A percentile compares a stretch with the other conserved stretches of the same genome.
Conservation (phyloP, 2,329 filamentous ascomycete genomes). For the Diaporthe sp. region DNA sequence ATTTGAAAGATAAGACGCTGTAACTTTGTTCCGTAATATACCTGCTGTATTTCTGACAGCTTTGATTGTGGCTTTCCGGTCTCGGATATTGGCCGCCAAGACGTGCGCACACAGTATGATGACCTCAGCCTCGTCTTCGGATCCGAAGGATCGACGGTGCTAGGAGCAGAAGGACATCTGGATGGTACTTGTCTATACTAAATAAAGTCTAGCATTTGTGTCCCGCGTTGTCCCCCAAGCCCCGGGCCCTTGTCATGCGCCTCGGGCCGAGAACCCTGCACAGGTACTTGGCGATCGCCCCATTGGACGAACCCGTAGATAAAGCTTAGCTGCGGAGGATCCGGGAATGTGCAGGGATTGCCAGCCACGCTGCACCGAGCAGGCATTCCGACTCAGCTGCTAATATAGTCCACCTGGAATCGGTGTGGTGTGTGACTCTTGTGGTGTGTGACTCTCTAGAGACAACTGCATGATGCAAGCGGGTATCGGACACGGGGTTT, state of each 20-base stretch:
- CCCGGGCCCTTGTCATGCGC: too few relatives aligned
- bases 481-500: background rate
- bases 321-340: background rate
- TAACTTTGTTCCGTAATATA: too few relatives aligned
- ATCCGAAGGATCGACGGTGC: background rate
- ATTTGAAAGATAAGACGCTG: too few relatives aligned
- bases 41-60: too few relatives aligned
- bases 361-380: too few relatives aligned
- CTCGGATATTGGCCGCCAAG: too few relatives aligned
- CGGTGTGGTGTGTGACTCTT: background rate
- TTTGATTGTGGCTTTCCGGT: too few relatives aligned
- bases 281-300: background rate
- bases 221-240: too few relatives aligned
- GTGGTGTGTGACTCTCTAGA: too few relatives aligned
- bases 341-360: background rate
- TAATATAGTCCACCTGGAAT: background rate
- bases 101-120: too few relatives aligned
- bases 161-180: background rate
- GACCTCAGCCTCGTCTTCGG: background rate
- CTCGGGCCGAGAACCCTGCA: background rate
- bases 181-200: background rate
- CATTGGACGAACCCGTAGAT: background rate
- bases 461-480: background rate
- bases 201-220: background rate
- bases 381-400: background rate